Evolutionary conservation across 2,329 filamentous ascomycete genomes (phyloP), one percentile per base, ranked within the genome.

Genomic region (Calonectria pseudoturangicola): DNA sequence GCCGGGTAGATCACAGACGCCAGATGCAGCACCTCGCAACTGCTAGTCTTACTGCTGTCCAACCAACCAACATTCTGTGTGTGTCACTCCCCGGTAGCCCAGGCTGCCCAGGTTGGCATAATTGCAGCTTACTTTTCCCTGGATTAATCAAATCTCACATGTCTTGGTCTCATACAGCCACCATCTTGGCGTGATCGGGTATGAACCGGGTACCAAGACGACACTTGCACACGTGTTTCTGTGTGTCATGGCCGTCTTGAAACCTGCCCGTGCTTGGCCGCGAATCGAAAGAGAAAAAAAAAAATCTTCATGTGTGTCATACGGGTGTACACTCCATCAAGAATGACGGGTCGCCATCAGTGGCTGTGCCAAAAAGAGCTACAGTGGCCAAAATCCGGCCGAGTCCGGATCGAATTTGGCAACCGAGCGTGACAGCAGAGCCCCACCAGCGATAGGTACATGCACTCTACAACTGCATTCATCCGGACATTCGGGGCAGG

Each of bases 321-420:
- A 51, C 54, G 45, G 43, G 51, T 71, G 50, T 50, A 60, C 63
- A 62, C 43, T 66, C 50, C 50, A 51, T 71, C 60, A 60, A 63
- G 64, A 45, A 70, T 48, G 51, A 62, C 41, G 45, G 45, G 45
- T 50, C 69, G 50, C 58, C 39, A 60, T 60, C 45, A 25, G 73
- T 76, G 68, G 71, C 74, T 68, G 70, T 60, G 50, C 45, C 43
- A 51, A 63, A 69, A 74, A 73, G 71, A 63, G 71, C 64, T 73
- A 41, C 56, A 66, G 66, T 70, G 62, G 69, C 56, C 66, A 71
- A 63, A 39, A 65, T 54, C 75, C 75, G 71, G 70, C 45, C 71
- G 70, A 76, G 65, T 67, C 72, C 75, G 73, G 74, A 72, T 70
- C 71, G 65, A 74, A 68, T 73, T 54, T 47, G 39, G 36, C 27